A percentile compares a stretch with the other conserved stretches of the same genome.
Conservation (phyloP, 1,284 basidiomycete species). For the Papiliotrema laurentii region DNA sequence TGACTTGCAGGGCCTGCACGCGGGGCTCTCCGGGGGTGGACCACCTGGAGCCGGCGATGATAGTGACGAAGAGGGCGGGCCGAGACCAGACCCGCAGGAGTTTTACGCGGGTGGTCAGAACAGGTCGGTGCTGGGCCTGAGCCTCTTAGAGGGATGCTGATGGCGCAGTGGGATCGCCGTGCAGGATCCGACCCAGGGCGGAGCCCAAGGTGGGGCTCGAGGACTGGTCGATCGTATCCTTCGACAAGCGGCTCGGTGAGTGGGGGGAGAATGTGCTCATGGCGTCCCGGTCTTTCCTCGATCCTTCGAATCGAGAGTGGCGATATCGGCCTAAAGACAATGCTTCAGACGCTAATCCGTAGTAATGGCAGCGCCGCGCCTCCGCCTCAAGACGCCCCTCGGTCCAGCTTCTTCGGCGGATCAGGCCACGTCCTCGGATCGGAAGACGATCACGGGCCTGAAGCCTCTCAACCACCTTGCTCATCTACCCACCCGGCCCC, state of each 20-base stretch:
- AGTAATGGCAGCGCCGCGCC: neutral
- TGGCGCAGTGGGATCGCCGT: conserved; percentile 74
- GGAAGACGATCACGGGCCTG: conserved; percentile 73
- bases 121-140: conserved; percentile 54
- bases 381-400: neutral
- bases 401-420: conserved; percentile 55
- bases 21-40: neutral
- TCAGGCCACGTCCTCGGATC: conserved; percentile 80
- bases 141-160: conserved; percentile 3
- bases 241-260: conserved; percentile 73
- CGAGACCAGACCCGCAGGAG: conserved; percentile 38
- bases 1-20: conserved; percentile 3
- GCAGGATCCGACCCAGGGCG: conserved; percentile 67
- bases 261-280: no score
- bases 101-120: conserved; percentile 72
- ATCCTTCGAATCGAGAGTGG: no score
- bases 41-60: conserved; percentile 10
- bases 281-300: no score
- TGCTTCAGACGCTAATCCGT: neutral
- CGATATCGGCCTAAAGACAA: no score
- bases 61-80: conserved; percentile 22
- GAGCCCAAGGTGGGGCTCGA: conserved; percentile 53
- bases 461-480: conserved; percentile 38
- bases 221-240: conserved; percentile 76
- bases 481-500: neutral